Percentiles rank a stretch among this genome's conserved stretches.
phyloP scores from a whole-genome alignment of 2,329 filamentous ascomycete species.

The Neonectria faginata region DNA sequence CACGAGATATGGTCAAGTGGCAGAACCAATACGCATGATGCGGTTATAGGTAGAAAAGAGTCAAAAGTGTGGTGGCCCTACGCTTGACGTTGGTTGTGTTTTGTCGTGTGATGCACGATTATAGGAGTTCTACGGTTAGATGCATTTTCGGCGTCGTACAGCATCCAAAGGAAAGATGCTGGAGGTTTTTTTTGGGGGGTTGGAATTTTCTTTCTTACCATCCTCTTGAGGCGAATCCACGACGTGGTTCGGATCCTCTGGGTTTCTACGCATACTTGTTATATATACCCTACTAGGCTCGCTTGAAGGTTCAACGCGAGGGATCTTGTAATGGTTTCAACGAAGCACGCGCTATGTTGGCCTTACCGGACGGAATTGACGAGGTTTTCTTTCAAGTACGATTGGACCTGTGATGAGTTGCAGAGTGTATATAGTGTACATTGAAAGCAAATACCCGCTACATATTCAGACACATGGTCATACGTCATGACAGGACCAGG shows the following conservation, averaged over 20 bases:
- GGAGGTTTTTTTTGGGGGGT: conserved; percentile 26
- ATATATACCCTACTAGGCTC: conserved; percentile 28
- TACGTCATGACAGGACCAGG: conserved; percentile 19
- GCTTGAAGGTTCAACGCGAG: conserved; percentile 18
- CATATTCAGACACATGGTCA: conserved; percentile 28
- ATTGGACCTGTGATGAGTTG: conserved; percentile 24
- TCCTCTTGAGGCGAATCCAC: conserved; percentile 10
- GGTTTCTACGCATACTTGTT: conserved; percentile 19
- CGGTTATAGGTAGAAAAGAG: not conserved
- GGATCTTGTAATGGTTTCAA: conserved; percentile 18
- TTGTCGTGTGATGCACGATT: conserved; percentile 22
- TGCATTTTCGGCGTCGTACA: conserved; percentile 41
- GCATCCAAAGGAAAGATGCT: conserved; percentile 38
- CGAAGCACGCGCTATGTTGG: conserved; percentile 26
- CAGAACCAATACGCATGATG: conserved; percentile 74
- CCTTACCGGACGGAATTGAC: conserved; percentile 16
- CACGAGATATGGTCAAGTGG: conserved; percentile 84
- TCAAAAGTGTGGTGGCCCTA: conserved; percentile 8
- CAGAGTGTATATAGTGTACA: conserved; percentile 38
- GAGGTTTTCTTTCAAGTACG: conserved; percentile 6
- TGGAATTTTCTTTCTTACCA: conserved; percentile 20
- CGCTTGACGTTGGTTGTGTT: conserved; percentile 22
- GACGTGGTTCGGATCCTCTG: conserved; percentile 16
- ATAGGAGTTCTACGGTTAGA: conserved; percentile 37
- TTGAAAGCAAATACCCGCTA: conserved; percentile 27